A percentile compares a stretch with the other conserved stretches of the same genome.
Evolutionary conservation across 75 land plant species (phyloP).

Genomic region (Selaginella moellendorffii): DNA sequence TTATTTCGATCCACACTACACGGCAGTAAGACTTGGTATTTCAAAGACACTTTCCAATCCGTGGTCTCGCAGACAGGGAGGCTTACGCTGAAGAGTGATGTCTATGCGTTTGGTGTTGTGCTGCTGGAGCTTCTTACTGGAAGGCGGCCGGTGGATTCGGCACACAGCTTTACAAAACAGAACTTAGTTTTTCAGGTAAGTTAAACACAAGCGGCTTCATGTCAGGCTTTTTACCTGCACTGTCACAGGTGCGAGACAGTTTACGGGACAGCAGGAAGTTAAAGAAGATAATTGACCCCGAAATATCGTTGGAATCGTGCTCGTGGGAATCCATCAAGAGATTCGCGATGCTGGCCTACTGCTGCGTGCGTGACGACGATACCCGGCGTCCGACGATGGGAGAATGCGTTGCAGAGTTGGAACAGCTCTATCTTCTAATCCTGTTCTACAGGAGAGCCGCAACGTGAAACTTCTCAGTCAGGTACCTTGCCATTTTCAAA

Average conservation of each 20-base stretch:
- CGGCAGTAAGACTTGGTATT: neutral
- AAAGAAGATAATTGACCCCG: neutral
- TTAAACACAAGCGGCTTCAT: neutral
- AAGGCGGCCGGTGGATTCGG: neutral
- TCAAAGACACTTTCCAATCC: neutral
- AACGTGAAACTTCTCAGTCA: too few species aligned
- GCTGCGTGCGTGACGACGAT: neutral
- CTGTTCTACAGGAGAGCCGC: neutral
- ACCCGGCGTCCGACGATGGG: neutral
- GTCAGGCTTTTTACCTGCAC: neutral
- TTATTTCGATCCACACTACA: conserved; percentile 7
- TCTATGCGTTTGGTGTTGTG: conserved; percentile 7
- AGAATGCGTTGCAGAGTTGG: neutral
- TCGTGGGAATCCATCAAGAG: neutral
- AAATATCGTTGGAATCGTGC: neutral
- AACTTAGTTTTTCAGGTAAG: neutral
- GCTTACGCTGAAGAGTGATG: neutral
- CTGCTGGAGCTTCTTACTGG: conserved; percentile 4
- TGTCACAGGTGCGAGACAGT: neutral
- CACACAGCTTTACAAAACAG: conserved; percentile 3
- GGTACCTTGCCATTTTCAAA: too few species aligned
- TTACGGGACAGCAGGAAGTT: conserved; percentile 2
- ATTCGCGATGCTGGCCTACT: neutral
- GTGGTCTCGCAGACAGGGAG: neutral
- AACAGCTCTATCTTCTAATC: conserved; percentile 10